Evolutionary conservation across 1,284 basidiomycete species (phyloP).

Genomic region (Wolfiporia cocos): DNA sequence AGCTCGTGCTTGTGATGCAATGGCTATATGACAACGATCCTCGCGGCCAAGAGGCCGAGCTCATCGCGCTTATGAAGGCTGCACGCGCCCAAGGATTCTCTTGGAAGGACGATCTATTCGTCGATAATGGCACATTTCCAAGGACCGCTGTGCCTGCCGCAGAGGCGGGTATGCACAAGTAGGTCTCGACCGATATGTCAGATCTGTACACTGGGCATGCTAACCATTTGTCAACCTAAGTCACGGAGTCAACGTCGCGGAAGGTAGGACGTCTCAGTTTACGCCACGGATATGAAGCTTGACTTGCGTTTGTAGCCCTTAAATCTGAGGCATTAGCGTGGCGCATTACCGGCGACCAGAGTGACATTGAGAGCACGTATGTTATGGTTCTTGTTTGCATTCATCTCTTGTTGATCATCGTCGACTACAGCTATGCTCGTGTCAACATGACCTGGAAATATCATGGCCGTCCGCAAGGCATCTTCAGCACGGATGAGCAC

Average conservation of each 20-base stretch:
- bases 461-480: slow-evolving; percentile 54
- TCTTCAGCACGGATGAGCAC: slow-evolving; percentile 54
- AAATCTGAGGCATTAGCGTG: slow-evolving; percentile 5
- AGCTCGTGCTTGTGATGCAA: slow-evolving; percentile 4
- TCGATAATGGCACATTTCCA: slow-evolving; percentile 6
- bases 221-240: not conserved
- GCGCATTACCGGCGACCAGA: slow-evolving; percentile 6
- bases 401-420: not conserved
- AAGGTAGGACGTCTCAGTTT: not conserved
- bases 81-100: slow-evolving; percentile 5
- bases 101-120: slow-evolving; percentile 6
- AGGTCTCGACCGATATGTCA: not conserved
- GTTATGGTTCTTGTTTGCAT: not conserved
- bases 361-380: slow-evolving; percentile 6
- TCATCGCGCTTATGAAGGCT: slow-evolving; percentile 4
- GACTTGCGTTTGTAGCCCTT: not conserved
- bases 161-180: slow-evolving; percentile 5
- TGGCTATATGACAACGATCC: slow-evolving; percentile 8
- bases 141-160: slow-evolving; percentile 1
- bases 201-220: not conserved
- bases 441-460: slow-evolving; percentile 49
- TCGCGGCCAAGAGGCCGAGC: slow-evolving; percentile 1
- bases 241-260: slow-evolving; percentile 6
- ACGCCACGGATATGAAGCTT: not conserved
- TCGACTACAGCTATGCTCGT: not conserved